These are phyloP conservation scores for Pichia gijzeniarum DNA, from an alignment of 805 yeast species.

Conservation along the genomic window DNA sequence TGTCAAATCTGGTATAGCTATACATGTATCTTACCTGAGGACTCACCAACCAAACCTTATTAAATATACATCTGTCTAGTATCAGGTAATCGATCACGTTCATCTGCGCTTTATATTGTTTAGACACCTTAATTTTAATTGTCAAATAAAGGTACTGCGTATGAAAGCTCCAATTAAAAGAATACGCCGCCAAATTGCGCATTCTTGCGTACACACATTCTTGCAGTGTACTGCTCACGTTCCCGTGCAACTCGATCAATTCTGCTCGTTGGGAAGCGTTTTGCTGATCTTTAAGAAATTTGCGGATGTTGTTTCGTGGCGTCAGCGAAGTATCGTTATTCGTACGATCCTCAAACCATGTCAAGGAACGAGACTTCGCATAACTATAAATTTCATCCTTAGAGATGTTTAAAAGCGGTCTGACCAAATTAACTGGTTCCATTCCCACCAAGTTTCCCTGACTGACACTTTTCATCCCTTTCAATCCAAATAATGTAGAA, in stretches of 20 bases:
- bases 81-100: constrained; percentile 13
- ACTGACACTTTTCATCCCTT: constrained; percentile 37
- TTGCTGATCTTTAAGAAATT: constrained; percentile 12
- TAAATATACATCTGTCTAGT: constrained; percentile 26
- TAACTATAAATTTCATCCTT: constrained; percentile 43
- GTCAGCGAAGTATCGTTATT: constrained; percentile 52
- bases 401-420: constrained; percentile 47
- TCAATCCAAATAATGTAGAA: constrained; percentile 50
- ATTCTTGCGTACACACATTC: constrained; percentile 18
- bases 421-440: constrained; percentile 17
- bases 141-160: constrained; percentile 9
- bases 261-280: not conserved
- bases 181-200: constrained; percentile 14
- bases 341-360: constrained; percentile 70
- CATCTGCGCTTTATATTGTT: not conserved
- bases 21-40: constrained; percentile 5
- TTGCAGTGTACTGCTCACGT: constrained; percentile 12
- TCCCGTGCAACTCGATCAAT: constrained; percentile 11
- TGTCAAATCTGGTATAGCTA: constrained; percentile 11
- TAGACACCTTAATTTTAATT: constrained; percentile 15
- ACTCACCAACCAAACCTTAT: constrained; percentile 12
- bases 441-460: not conserved
- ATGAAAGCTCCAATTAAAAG: constrained; percentile 4
- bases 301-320: constrained; percentile 48
- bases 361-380: constrained; percentile 35